These are phyloP conservation scores for Diaporthe sp. DNA, from an alignment of 2,329 filamentous ascomycete genomes.

Conservation along the genomic window DNA sequence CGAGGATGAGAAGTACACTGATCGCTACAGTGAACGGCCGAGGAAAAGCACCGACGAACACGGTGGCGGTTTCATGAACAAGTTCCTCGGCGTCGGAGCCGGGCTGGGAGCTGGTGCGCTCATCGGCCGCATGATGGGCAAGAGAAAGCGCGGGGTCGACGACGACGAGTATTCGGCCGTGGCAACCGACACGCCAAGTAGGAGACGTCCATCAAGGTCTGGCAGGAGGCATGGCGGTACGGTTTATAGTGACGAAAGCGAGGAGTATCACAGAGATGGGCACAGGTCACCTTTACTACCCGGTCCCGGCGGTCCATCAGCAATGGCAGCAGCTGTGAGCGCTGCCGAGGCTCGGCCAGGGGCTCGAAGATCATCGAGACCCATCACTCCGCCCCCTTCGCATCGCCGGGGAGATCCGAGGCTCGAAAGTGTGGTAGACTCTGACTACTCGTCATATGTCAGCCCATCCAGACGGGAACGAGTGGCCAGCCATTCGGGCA, in stretches of 20 bases:
- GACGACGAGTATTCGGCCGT: conserved; percentile 76
- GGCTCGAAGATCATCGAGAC: conserved; percentile 50
- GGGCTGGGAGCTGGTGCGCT: conserved; percentile 74
- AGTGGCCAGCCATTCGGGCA: conserved; percentile 53
- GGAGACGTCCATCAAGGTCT: conserved; percentile 55
- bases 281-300: conserved; percentile 60
- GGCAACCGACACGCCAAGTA: conserved; percentile 71
- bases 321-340: conserved; percentile 62
- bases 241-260: conserved; percentile 64
- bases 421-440: conserved; percentile 63
- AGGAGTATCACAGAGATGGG: conserved; percentile 50
- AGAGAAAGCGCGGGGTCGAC: conserved; percentile 60
- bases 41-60: conserved; percentile 46
- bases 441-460: conserved; percentile 72
- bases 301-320: conserved; percentile 59
- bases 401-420: conserved; percentile 59
- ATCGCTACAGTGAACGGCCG: conserved; percentile 73
- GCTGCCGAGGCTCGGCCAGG: conserved; percentile 57
- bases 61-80: conserved; percentile 72
- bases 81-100: conserved; percentile 71
- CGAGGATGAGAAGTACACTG: conserved; percentile 76
- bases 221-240: conserved; percentile 49
- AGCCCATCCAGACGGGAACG: conserved; percentile 71
- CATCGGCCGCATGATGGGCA: conserved; percentile 70
- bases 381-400: conserved; percentile 62